A percentile compares a stretch with the other conserved stretches of the same genome.
Conservation (phyloP, 768 basidiomycete species). For the Serendipita sp. region DNA sequence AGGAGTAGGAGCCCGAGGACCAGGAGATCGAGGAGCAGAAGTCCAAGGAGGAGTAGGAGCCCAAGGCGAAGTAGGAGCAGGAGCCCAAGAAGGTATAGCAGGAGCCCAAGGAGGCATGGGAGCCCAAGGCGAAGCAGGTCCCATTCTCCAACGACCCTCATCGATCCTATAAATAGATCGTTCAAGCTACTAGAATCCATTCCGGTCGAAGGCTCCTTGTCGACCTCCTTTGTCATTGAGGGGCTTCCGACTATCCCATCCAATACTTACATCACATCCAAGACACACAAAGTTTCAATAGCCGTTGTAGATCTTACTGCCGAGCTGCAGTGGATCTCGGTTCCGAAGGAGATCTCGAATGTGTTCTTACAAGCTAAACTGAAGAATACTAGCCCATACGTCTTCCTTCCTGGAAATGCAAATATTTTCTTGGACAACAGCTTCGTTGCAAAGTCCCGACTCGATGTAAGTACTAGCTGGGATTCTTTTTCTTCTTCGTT, state of each 20-base stretch:
- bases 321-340: constrained; percentile 29
- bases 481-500: too few relatives aligned
- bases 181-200: constrained; percentile 8
- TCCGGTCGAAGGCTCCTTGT: constrained; percentile 37
- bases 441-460: constrained; percentile 36
- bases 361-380: constrained; percentile 32
- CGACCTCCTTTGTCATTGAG: constrained; percentile 35
- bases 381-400: constrained; percentile 42
- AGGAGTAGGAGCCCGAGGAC: too few relatives aligned
- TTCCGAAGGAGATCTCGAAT: constrained; percentile 32
- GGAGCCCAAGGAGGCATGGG: too few relatives aligned
- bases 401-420: constrained; percentile 37
- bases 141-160: too few relatives aligned
- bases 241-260: constrained; percentile 36
- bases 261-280: constrained; percentile 25
- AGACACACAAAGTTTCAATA: constrained; percentile 36
- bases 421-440: constrained; percentile 40
- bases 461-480: constrained; percentile 13
- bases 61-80: too few relatives aligned
- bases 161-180: too few relatives aligned
- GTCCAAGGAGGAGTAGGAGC: too few relatives aligned
- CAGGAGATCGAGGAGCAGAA: too few relatives aligned
- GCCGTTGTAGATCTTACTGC: constrained; percentile 28
- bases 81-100: too few relatives aligned
- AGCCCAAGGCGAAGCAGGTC: too few relatives aligned